Evolutionary conservation across 2,329 filamentous ascomycete species (phyloP), one percentile per base, ranked within the genome.

Genomic region (Ustilaginoidea virens): DNA sequence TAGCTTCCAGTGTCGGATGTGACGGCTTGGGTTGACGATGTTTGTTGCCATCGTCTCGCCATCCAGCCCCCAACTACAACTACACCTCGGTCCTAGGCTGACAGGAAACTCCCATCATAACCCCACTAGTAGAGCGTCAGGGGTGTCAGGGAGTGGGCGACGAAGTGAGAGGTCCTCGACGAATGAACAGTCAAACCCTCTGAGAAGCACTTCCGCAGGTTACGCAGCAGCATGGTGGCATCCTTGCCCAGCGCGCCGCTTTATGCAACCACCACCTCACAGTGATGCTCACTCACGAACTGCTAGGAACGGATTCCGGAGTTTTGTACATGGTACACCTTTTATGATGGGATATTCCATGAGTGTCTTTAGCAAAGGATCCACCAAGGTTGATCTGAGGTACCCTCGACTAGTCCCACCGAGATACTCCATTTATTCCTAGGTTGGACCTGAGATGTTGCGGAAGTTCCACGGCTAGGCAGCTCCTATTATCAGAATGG

Each of bases 331-430:
- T 31, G n/a, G n/a, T n/a, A n/a, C n/a, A n/a, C n/a, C n/a, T n/a
- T n/a, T n/a, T n/a, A n/a, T n/a, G n/a, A n/a, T n/a, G n/a, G 32
- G 32, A 28, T 22, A 32, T 30, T 30, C 14, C 17, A 33, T 28
- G 30, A 34, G 31, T 36, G 23, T 34, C 22, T 32, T 22, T 15
- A 30, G 22, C 31, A 25, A 23, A 23, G 25, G 30, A 23, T 33
- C 37, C 32, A 35, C 36, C 29, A 20, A 28, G 25, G 32, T 28
- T 36, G 27, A 34, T 36, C 34, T 32, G 36, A 39, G 31, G 36
- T 33, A 28, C 14, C 32, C 36, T 36, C 30, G 28, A 23, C 24
- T n/a, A 23, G 33, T 27, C 33, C 31, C 37, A 34, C 35, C 30
- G 25, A 19, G 27, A 29, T 34, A 36, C 31, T 27, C 36, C 32